Percentiles rank a stretch among this genome's conserved stretches.
phyloP scores from a whole-genome alignment of 768 basidiomycete species.

The Mycena alexandri region DNA sequence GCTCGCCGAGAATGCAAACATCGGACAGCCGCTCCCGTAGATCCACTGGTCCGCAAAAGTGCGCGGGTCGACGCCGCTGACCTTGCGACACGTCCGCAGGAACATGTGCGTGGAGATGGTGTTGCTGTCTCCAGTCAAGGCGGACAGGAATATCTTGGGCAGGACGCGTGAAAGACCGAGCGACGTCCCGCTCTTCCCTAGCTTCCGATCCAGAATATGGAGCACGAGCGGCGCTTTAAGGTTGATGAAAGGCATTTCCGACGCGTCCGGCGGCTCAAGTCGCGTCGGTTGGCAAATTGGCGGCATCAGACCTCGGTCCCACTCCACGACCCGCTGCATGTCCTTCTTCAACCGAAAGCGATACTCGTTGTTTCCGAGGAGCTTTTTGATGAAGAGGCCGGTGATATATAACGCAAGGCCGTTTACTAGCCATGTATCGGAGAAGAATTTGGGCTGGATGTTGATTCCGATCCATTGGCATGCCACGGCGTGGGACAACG shows the following conservation, averaged over 20 bases:
- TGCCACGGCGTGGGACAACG: constrained; percentile 88
- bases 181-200: constrained; percentile 95
- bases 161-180: constrained; percentile 94
- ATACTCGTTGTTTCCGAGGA: constrained; percentile 97
- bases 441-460: constrained; percentile 92
- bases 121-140: constrained; percentile 93
- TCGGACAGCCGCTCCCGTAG: constrained; percentile 95
- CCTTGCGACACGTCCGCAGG: constrained; percentile 91
- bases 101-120: constrained; percentile 91
- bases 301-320: constrained; percentile 90
- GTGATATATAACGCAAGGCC: constrained; percentile 93
- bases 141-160: constrained; percentile 94
- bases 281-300: constrained; percentile 94
- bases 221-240: constrained; percentile 96
- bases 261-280: constrained; percentile 85
- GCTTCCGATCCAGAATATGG: constrained; percentile 92
- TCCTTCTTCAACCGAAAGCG: constrained; percentile 96
- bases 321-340: constrained; percentile 90
- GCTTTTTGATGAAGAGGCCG: constrained; percentile 85
- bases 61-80: constrained; percentile 90
- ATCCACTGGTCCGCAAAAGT: constrained; percentile 99
- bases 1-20: constrained; percentile 88
- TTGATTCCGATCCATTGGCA: constrained; percentile 98
- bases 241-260: constrained; percentile 88
- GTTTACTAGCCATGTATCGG: constrained; percentile 97